phyloP scores from a whole-genome alignment of 1,284 basidiomycete genomes.

The Malassezia obtusa region DNA sequence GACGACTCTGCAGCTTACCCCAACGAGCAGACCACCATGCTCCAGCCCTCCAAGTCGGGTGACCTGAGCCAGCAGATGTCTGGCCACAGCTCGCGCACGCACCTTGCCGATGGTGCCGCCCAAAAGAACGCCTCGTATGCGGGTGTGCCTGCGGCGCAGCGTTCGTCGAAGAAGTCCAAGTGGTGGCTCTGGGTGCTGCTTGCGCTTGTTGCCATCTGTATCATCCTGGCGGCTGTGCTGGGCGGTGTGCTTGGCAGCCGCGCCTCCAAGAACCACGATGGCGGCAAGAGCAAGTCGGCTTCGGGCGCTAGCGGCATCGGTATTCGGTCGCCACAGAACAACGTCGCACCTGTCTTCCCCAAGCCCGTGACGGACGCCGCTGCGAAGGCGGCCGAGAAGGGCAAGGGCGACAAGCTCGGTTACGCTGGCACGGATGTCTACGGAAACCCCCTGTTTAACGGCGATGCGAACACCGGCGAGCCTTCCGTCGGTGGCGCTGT shows the following conservation, averaged over 20 bases:
- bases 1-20: neutral
- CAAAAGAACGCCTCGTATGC: neutral
- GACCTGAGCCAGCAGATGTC: neutral
- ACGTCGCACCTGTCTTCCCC: conserved; percentile 22
- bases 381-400: conserved; percentile 56
- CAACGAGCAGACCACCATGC: neutral
- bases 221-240: conserved; percentile 66
- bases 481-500: conserved; percentile 16
- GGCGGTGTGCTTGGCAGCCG: conserved; percentile 65
- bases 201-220: conserved; percentile 48
- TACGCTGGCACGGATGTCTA: conserved; percentile 56
- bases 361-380: conserved; percentile 50
- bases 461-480: conserved; percentile 27
- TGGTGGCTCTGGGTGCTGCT: conserved; percentile 20
- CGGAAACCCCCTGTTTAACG: conserved; percentile 73
- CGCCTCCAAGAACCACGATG: conserved; percentile 49
- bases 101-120: neutral
- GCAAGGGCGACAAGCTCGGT: conserved; percentile 63
- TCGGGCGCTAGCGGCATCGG: conserved; percentile 31
- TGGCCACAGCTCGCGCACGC: neutral
- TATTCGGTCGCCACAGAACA: conserved; percentile 14
- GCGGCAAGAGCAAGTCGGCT: conserved; percentile 31
- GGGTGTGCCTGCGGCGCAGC: neutral
- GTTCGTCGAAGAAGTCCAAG: neutral
- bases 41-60: neutral